phyloP scores from a whole-genome alignment of 768 basidiomycete species.

The Macrolepiota dolichaula region DNA sequence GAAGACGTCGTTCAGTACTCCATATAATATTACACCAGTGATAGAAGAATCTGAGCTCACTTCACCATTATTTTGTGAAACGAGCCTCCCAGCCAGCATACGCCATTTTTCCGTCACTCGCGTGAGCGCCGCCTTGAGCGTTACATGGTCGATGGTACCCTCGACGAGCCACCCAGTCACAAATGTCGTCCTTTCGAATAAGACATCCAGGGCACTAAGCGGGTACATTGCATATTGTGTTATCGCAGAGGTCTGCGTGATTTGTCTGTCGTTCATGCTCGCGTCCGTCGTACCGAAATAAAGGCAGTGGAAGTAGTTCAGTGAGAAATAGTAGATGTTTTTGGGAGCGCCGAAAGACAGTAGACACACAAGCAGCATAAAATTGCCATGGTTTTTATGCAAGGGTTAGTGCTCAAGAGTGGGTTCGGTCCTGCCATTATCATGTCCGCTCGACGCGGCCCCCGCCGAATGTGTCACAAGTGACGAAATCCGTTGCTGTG shows the following conservation, averaged over 20 bases:
- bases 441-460: too few species aligned
- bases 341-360: background rate
- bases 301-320: background rate
- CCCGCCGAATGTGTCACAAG: too few species aligned
- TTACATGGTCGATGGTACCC: constrained; percentile 32
- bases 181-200: constrained; percentile 30
- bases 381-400: background rate
- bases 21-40: background rate
- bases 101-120: constrained; percentile 28
- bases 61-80: constrained; percentile 17
- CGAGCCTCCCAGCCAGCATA: constrained; percentile 23
- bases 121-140: constrained; percentile 26
- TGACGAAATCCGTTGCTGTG: too few species aligned
- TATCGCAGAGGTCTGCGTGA: background rate
- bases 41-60: constrained; percentile 13
- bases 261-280: background rate
- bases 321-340: background rate
- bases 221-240: constrained; percentile 23
- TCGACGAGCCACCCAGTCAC: constrained; percentile 42
- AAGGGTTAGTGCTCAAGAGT: background rate
- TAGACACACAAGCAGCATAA: background rate
- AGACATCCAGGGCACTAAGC: constrained; percentile 33
- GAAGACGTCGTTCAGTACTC: background rate
- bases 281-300: background rate
- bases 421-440: background rate